Conservation (phyloP, 495 filamentous ascomycete genomes). For the Articulospora tetracladia region DNA sequence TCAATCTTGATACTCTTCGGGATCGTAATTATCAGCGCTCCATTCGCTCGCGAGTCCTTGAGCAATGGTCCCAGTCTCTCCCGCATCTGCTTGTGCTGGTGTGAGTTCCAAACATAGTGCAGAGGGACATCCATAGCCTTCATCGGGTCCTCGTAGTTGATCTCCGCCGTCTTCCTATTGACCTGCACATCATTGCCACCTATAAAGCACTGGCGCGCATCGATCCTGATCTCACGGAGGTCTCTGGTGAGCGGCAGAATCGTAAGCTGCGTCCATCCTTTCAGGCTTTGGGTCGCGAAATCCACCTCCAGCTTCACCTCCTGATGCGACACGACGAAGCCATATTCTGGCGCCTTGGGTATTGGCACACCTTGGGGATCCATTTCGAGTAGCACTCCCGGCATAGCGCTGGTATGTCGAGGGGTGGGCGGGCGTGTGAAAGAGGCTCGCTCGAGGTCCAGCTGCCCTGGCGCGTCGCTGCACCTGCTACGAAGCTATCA, state of each 20-base stretch:
- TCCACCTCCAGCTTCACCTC: slow-evolving; percentile 86
- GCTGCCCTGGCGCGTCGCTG: slow-evolving; percentile 11
- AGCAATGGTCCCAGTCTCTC: slow-evolving; percentile 60
- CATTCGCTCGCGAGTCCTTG: slow-evolving; percentile 48
- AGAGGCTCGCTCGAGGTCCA: slow-evolving; percentile 5
- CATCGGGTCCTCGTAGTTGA: slow-evolving; percentile 74
- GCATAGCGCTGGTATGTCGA: slow-evolving; percentile 11
- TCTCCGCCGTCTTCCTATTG: slow-evolving; percentile 53
- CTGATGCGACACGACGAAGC: slow-evolving; percentile 70
- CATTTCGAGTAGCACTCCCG: slow-evolving; percentile 31
- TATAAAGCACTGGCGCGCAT: slow-evolving; percentile 82
- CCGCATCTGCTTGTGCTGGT: slow-evolving; percentile 74
- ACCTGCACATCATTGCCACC: slow-evolving; percentile 59
- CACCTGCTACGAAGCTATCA: slow-evolving; percentile 18
- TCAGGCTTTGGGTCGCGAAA: slow-evolving; percentile 68
- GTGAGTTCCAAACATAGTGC: slow-evolving; percentile 46
- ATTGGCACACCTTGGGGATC: slow-evolving; percentile 28
- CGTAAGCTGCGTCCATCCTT: slow-evolving; percentile 75
- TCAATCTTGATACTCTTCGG: slow-evolving; percentile 66
- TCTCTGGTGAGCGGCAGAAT: slow-evolving; percentile 66
- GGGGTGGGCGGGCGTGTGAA: not conserved
- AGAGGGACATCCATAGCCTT: slow-evolving; percentile 59
- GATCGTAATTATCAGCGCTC: slow-evolving; percentile 58
- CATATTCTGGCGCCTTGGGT: slow-evolving; percentile 31
- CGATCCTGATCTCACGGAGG: slow-evolving; percentile 66